Evolutionary conservation across 345 rosid genomes (phyloP).

Genomic region (Moringa oleifera): DNA sequence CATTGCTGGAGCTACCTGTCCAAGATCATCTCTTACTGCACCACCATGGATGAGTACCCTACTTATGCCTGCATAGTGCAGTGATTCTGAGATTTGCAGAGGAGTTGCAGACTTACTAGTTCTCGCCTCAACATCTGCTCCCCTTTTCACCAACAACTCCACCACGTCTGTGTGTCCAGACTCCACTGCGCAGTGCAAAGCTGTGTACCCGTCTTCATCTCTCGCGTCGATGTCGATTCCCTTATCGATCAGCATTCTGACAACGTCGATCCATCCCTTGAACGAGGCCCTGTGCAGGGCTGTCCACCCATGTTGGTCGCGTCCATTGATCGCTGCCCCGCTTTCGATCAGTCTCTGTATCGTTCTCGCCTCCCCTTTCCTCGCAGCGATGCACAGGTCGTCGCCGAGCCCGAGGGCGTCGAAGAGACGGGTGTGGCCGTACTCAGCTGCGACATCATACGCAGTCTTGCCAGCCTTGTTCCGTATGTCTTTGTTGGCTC

Average conservation of each 20-base stretch:
- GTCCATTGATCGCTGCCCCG: constrained; percentile 47
- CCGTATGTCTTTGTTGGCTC: constrained; percentile 42
- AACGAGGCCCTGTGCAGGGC: constrained; percentile 60
- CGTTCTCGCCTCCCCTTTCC: constrained; percentile 44
- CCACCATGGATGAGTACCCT: constrained; percentile 46
- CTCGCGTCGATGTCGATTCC: constrained; percentile 47
- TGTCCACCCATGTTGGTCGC: constrained; percentile 64
- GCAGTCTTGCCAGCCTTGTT: constrained; percentile 43
- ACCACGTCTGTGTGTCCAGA: constrained; percentile 47
- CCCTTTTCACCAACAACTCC: constrained; percentile 52
- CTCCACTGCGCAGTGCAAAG: constrained; percentile 58
- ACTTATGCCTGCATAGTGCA: constrained; percentile 47
- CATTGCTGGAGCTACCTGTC: neutral
- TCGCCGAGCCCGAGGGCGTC: constrained; percentile 53
- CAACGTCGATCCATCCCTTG: constrained; percentile 42
- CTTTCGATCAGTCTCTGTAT: constrained; percentile 34
- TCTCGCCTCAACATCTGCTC: constrained; percentile 46
- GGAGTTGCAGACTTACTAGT: constrained; percentile 43
- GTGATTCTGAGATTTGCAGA: constrained; percentile 49
- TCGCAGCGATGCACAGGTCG: constrained; percentile 36
- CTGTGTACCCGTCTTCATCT: constrained; percentile 67
- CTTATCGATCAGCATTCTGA: constrained; percentile 34
- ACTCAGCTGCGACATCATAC: constrained; percentile 46
- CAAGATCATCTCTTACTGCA: constrained; percentile 27
- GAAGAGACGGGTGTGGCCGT: constrained; percentile 39